Evolutionary conservation across 1,284 basidiomycete genomes (phyloP).

Genomic region (Cryptococcus jaspeensis): DNA sequence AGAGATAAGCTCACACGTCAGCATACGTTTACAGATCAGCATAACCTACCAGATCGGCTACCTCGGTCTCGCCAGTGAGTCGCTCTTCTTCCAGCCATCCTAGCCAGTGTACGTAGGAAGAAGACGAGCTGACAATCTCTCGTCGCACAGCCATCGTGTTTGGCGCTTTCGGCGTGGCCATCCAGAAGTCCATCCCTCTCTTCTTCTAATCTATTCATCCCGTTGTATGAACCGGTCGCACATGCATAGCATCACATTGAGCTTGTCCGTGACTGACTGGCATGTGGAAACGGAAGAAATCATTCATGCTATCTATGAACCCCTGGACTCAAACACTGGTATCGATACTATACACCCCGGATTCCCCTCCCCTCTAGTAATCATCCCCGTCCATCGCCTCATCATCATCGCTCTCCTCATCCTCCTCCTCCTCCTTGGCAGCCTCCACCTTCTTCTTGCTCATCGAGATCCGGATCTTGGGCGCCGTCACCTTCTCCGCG

Average conservation of each 20-base stretch:
- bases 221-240: too few relatives aligned
- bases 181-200: not conserved
- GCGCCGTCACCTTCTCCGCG: slow-evolving; percentile 18
- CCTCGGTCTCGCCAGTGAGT: not conserved
- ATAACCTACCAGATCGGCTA: not conserved
- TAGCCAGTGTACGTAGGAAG: not conserved
- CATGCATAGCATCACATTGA: too few relatives aligned
- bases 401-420: slow-evolving; percentile 17
- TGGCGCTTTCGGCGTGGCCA: not conserved
- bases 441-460: slow-evolving; percentile 24
- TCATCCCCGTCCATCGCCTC: not conserved
- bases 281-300: too few relatives aligned
- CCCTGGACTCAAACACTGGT: too few relatives aligned
- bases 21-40: not conserved
- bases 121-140: not conserved
- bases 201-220: not conserved
- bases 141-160: not conserved
- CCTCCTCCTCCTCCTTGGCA: slow-evolving; percentile 25
- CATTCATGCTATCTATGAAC: too few relatives aligned
- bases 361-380: too few relatives aligned
- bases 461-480: slow-evolving; percentile 45
- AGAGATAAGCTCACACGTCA: not conserved
- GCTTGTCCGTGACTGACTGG: too few relatives aligned
- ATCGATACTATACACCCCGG: too few relatives aligned
- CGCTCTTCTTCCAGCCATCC: not conserved